phyloP scores from a whole-genome alignment of 306 rosid species.

The Sesbania bispinosa region DNA sequence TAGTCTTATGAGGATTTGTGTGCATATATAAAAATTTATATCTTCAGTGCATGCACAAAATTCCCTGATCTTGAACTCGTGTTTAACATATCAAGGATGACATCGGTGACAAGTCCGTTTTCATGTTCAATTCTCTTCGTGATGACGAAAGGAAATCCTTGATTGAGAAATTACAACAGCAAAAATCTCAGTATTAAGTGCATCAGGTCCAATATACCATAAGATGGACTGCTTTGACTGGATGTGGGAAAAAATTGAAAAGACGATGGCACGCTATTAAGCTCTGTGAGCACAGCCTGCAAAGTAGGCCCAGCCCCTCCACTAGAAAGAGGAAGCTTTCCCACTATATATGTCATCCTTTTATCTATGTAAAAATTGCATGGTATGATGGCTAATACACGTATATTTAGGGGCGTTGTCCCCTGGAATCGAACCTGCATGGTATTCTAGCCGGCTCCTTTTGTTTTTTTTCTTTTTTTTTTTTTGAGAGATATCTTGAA shows the following conservation, averaged over 20 bases:
- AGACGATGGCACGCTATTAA: neutral
- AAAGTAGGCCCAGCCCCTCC: neutral
- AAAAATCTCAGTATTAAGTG: constrained; percentile 23
- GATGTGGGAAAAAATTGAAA: neutral
- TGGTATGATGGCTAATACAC: neutral
- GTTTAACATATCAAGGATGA: constrained; percentile 60
- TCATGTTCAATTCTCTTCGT: constrained; percentile 65
- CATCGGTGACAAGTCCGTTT: constrained; percentile 91
- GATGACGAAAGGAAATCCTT: constrained; percentile 64
- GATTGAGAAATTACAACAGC: constrained; percentile 66
- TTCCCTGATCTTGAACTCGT: constrained; percentile 17
- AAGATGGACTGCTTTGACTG: neutral
- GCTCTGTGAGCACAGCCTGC: neutral
- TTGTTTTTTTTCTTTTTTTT: too few relatives aligned
- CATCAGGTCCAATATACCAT: neutral
- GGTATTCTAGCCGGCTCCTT: neutral
- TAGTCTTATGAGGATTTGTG: neutral
- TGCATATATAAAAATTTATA: neutral
- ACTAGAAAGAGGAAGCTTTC: neutral
- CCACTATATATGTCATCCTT: neutral
- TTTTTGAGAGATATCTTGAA: too few relatives aligned
- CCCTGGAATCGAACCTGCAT: neutral
- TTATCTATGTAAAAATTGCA: neutral
- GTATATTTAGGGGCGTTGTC: neutral
- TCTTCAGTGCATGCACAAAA: neutral